phyloP scores from a whole-genome alignment of 257 asterid genomes.

The Solanum pinnatisectum region DNA sequence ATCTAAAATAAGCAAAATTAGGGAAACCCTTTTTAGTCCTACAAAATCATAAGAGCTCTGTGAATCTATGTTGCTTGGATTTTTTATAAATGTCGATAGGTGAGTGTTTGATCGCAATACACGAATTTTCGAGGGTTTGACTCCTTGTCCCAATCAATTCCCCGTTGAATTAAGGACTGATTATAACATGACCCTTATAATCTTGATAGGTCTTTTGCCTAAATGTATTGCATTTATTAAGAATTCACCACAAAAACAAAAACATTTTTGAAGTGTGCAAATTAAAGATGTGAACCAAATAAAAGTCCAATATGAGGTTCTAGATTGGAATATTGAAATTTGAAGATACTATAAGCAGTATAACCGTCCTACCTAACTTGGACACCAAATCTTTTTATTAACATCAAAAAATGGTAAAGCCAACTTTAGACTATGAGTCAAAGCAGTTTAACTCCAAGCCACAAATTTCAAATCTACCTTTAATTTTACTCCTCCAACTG shows the following conservation, averaged over 20 bases:
- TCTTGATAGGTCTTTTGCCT: too few species aligned
- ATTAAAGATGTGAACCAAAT: not conserved
- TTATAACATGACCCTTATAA: too few species aligned
- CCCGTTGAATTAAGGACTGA: too few species aligned
- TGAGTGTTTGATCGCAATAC: too few species aligned
- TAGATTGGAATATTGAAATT: not conserved
- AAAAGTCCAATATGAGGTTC: not conserved
- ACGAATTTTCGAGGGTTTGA: too few species aligned
- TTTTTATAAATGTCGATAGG: not conserved
- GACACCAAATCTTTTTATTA: not conserved
- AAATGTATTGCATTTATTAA: too few species aligned
- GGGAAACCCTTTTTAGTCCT: not conserved
- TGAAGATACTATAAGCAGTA: not conserved
- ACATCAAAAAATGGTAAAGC: not conserved
- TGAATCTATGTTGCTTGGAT: not conserved
- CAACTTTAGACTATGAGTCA: conserved; percentile 14
- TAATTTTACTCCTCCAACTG: conserved; percentile 3
- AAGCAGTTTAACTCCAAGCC: conserved; percentile 59
- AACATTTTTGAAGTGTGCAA: too few species aligned
- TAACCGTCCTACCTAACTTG: conserved; percentile 11
- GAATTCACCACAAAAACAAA: too few species aligned
- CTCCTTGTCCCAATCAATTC: too few species aligned
- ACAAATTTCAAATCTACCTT: conserved; percentile 31
- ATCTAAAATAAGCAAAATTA: not conserved
- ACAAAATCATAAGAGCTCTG: not conserved